Evolutionary conservation across 228 moss, liverwort and hornwort species (phyloP), one percentile per base, ranked within the genome.

Genomic region (Sphagnum fallax): DNA sequence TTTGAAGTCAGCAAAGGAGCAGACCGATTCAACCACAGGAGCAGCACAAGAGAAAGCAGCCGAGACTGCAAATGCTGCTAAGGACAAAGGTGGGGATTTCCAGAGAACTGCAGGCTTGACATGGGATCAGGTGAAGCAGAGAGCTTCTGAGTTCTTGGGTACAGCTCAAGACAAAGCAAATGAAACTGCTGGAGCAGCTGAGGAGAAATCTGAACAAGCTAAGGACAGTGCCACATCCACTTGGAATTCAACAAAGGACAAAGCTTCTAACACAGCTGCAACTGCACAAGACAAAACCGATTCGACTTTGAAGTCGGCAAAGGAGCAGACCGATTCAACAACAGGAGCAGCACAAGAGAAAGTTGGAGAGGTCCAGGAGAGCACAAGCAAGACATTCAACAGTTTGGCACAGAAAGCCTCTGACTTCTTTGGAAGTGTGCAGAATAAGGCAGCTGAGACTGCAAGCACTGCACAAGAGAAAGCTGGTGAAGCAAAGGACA

Each of bases 361-460:
- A 59, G 65, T 65, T 0, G 63, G 48, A 0, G 75, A 76, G 13
- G 7, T 63, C 16, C 53, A 62, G 66, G 69, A 72, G 47, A 49
- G 58, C 0, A 59, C 73, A 0, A 72, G 70, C 47, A 73, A 65
- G 4, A 50, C 57, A 50, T 4, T 50, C 5, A 58, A 76, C 32
- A 81, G 81, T 2, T 52, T 84, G 4, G 78, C 74, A 58, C 76
- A 84, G 47, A 81, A 53, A 50, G 84, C 84, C n/a, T 78, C 81
- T 2, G 75, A 78, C 0, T 52, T 84, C 48, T 62, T 84, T 16
- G 81, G 81, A 50, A 76, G 74, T n/a, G 64, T 73, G 8, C 70
- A 69, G 7, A 50, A 16, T 0, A 78, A 78, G 49, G 51, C 51
- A 16, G 50, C 11, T 8, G 64, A 75, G 48, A 16, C 67, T 7